Base-by-base conservation (phyloP, 2,329 filamentous ascomycete genomes). In the Leptosphaerulina australis region DNA sequence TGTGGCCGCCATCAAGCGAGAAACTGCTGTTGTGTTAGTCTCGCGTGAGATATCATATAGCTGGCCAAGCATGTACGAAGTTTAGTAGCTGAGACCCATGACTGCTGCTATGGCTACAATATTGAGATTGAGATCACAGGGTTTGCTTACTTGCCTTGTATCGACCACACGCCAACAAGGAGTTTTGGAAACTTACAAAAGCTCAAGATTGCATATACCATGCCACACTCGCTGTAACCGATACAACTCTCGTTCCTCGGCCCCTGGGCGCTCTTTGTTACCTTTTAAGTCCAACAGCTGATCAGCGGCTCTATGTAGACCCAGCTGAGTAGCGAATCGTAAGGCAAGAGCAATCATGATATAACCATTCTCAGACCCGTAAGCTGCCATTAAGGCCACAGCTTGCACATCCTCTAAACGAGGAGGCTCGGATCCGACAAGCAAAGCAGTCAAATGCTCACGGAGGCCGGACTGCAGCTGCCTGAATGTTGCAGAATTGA, bases 341-440 rank as follows among this genome's bases (percentile, higher is more conserved):
- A 78, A 73, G 1, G 81, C 80, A 33, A 81, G 74, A 0, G 79
- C 78, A 2, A 80, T 67, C 0, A 83, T 66, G 0, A 82, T 59
- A 6, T 78, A 80, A 0, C 80, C 73, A 43, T 82, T 80, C 3
- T 81, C 73, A 0, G n/a, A n/a, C n/a, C 77, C 77, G 53, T 83
- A 83, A 45, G 78, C 80, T 0, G 80, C 79, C 38, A 79, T 73
- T 1, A 83, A 68, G 0, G 82, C 63, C 5, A 83, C 68, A 3
- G 81, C 79, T 47, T 83, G 81, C 0, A 83, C 65, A 0, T 77
- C 78, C 50, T 83, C 81, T 0, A 82, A 44, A 6, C 68, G 72
- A 10, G 72, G 72, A 2, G 73, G 50, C 2, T 65, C 66, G 3
- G 69, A 69, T 29, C 76, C 69, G 12, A 79, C 74, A 2, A 80